Evolutionary conservation across 148 eudicot genomes (phyloP), one percentile per base, ranked within the genome.

Genomic region (Bassia scoparia): DNA sequence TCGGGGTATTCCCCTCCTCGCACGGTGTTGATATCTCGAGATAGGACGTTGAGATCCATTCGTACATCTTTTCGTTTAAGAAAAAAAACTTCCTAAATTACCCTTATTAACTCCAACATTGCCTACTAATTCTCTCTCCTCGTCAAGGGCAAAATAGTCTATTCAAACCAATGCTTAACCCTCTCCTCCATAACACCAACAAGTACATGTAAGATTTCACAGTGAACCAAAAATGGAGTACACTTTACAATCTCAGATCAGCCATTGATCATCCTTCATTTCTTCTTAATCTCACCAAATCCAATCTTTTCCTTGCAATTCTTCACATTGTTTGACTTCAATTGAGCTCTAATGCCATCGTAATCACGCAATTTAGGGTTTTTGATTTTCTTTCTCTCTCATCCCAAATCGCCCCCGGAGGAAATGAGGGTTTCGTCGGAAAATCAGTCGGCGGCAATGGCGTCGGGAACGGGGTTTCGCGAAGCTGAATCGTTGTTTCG

Each of bases 401-500:
- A 18, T 30, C 24, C 31, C 16, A n/a, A n/a, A 62, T 33, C 70
- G 30, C 23, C 29, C 17, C 16, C 21, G 0, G 5, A 6, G 59
- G 12, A 35, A 75, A 80, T 79, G 83, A 68, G 76, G 48, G 50
- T 70, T n/a, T 61, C 81, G 6, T 66, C 79, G 37, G 62, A 70
- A 15, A 78, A 80, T 66, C 81, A 77, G 41, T 53, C 86, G 5
- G 33, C 82, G 29, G 55, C 82, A 41, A 75, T 75, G 34, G 52
- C 69, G 23, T 31, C 83, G 0, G 81, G 84, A 27, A 64, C 76
- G 11, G 86, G 81, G 4, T 72, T 69, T 49, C 78, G 79, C 8
- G 85, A 86, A 27, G 89, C 85, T 3, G 89, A 86, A 50, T 61
- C 87, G 2, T 74, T 86, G 13, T 86, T 86, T 30, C 85, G 85